These are phyloP conservation scores for Pseudopediastrum boryanum DNA, from an alignment of 139 green algal species.

Conservation along the genomic window DNA sequence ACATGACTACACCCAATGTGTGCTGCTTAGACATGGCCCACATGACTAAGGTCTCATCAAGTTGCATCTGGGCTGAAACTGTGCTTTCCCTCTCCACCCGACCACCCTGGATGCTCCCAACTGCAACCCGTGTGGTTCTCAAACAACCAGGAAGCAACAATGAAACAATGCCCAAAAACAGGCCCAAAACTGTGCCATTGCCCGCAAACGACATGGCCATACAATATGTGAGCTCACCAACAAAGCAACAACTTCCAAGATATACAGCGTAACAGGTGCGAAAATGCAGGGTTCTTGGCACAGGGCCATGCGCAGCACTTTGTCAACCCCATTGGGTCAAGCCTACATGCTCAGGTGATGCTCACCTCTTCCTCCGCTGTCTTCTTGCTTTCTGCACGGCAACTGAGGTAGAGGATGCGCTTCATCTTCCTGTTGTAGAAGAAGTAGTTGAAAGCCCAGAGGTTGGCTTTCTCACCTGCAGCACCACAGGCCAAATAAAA, in stretches of 20 bases:
- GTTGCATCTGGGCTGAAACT: no score
- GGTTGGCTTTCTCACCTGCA: conserved; percentile 76
- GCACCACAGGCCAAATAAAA: no score
- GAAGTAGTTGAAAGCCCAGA: conserved; percentile 99
- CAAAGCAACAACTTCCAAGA: background rate
- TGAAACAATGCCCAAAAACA: no score
- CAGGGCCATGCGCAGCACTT: background rate
- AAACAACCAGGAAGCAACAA: no score
- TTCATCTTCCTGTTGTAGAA: conserved; percentile 98
- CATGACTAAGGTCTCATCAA: no score
- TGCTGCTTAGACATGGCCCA: no score
- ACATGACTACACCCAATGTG: no score
- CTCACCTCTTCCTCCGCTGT: conserved; percentile 52
- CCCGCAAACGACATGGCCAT: background rate
- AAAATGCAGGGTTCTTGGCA: conserved; percentile 15
- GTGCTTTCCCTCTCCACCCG: no score
- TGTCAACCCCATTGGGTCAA: no score
- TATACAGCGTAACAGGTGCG: background rate
- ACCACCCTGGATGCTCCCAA: no score
- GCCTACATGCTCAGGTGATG: background rate
- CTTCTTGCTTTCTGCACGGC: conserved; percentile 57
- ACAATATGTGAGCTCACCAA: background rate
- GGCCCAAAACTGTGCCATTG: background rate
- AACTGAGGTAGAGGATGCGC: conserved; percentile 89
- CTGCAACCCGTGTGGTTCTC: no score